Percentiles rank a stretch among this genome's conserved stretches.
These are phyloP conservation scores for Alternaria angustiovoidea DNA, from an alignment of 2,329 filamentous ascomycete genomes.

Conservation along the genomic window DNA sequence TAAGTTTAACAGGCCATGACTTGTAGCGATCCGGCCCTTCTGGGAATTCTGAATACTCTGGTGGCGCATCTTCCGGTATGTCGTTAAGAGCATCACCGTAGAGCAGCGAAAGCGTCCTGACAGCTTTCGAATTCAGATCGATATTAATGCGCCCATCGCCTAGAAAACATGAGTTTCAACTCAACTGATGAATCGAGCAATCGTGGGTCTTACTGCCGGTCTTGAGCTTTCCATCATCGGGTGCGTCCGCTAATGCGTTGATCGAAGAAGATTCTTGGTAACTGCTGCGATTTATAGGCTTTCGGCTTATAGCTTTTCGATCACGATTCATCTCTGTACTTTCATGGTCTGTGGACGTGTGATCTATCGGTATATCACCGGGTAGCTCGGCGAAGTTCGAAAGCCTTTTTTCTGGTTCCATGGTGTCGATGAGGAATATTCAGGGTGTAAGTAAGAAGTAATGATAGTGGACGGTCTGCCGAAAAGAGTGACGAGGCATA, in stretches of 20 bases:
- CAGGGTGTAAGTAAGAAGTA: background rate
- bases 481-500: background rate
- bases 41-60: background rate
- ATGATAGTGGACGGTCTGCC: background rate
- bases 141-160: constrained; percentile 17
- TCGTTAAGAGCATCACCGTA: background rate
- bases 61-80: background rate
- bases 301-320: background rate
- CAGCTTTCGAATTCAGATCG: constrained; percentile 10
- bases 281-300: background rate
- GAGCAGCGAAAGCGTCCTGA: constrained; percentile 5
- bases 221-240: background rate
- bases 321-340: background rate
- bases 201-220: background rate
- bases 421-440: background rate
- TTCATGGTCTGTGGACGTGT: background rate
- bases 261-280: background rate
- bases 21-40: background rate
- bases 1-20: constrained; percentile 41
- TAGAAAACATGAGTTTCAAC: background rate
- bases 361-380: background rate
- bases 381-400: background rate
- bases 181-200: background rate
- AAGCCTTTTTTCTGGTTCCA: background rate
- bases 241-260: background rate